Evolutionary conservation across 345 rosid species (phyloP), one percentile per base, ranked within the genome.

Genomic region (Eucalyptus lansdowneana): DNA sequence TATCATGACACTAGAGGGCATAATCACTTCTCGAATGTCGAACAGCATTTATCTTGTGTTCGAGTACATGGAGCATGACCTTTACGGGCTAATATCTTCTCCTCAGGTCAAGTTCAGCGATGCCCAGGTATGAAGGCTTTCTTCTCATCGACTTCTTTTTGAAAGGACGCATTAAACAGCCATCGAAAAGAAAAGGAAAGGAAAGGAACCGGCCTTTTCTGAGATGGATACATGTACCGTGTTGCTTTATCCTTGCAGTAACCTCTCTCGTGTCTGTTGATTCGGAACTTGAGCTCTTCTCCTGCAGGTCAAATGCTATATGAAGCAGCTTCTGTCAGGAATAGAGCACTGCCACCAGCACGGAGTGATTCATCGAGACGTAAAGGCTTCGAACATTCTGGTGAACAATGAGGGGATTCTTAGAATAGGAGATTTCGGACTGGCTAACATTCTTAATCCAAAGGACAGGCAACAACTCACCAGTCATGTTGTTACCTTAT

Each of bases 21-120:
- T 93, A 86, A 92, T 91, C 85, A 92, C 94, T n/a, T 93, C 94
- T 16, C 92, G 91, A 45, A 80, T 92, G 90, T 92, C 94, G 8
- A 91, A 89, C 16, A 93, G 90, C 91, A 87, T 93, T 87, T 92
- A 92, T 76, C 94, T 93, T 44, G 94, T 92, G 24, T 93, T 93
- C 45, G 94, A 93, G 80, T 91, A 93, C 87, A 93, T 93, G 95
- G 95, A 93, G 86, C 94, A 92, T 40, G 94, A 92, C 54, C 92
- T 93, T 51, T 90, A 93, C 14, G 94, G 95, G 31, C 90, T 93
- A 76, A 89, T 91, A 87, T 91, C 93, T 40, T 87, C 83, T 42
- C 91, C 95, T 49, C 90, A 90, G 62, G 19, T 92, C 27, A 92
- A 88, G 58, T 93, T 92, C 87, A 90, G 89, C 11, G 93, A 92